Percentiles rank a stretch among this genome's conserved stretches.
Evolutionary conservation across 2,329 filamentous ascomycete species (phyloP).

Genomic region (Dactylellina leptospora): DNA sequence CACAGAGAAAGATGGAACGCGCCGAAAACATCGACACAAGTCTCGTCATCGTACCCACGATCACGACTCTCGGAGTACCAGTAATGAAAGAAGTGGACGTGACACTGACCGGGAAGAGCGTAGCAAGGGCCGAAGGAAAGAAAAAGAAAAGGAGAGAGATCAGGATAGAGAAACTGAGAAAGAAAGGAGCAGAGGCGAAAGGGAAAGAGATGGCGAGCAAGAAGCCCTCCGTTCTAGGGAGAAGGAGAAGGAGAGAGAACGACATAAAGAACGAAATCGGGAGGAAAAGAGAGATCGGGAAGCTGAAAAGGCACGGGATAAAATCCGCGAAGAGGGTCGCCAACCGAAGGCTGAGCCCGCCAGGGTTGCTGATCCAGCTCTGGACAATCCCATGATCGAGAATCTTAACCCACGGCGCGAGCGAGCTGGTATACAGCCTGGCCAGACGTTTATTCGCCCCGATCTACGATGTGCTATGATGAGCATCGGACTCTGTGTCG

Average conservation of each 20-base stretch:
- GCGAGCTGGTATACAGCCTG: slow-evolving; percentile 45
- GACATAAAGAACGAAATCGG: not conserved
- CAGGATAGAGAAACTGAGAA: slow-evolving; percentile 2
- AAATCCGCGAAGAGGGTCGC: slow-evolving; percentile 20
- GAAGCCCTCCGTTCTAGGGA: too few relatives aligned
- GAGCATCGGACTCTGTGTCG: slow-evolving; percentile 23
- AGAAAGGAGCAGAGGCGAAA: slow-evolving; percentile 8
- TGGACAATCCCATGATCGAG: slow-evolving; percentile 43
- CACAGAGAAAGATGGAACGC: slow-evolving; percentile 11
- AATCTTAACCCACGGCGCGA: slow-evolving; percentile 33
- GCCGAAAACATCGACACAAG: slow-evolving; percentile 16
- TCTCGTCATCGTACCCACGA: slow-evolving; percentile 25
- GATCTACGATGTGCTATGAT: slow-evolving; percentile 48
- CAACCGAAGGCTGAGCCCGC: slow-evolving; percentile 10
- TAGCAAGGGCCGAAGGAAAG: not conserved
- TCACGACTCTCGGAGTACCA: slow-evolving; percentile 33
- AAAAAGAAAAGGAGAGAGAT: slow-evolving; percentile 14
- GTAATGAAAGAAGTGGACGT: slow-evolving; percentile 31
- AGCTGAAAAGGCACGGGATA: slow-evolving; percentile 11
- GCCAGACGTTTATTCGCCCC: slow-evolving; percentile 45
- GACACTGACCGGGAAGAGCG: slow-evolving; percentile 17
- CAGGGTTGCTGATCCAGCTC: slow-evolving; percentile 32
- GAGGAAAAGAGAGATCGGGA: slow-evolving; percentile 23
- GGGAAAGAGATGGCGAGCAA: slow-evolving; percentile 2
- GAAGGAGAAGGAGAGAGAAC: not conserved